Evolutionary conservation across 768 basidiomycete genomes (phyloP).

Genomic region (Collybiopsis confluens): DNA sequence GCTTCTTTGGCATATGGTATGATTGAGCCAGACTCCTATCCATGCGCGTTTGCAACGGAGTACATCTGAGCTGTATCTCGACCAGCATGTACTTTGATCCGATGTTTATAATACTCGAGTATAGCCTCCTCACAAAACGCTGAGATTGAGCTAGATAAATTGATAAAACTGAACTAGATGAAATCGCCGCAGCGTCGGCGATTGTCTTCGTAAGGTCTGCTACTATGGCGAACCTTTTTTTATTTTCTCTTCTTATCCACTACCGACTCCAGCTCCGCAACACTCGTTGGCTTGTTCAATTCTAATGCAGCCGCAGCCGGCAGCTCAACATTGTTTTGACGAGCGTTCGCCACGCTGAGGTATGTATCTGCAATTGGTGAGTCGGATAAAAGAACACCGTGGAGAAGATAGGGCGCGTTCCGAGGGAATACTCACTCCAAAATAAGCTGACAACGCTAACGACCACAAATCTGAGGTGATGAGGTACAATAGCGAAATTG

Average conservation of each 20-base stretch:
- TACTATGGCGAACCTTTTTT: not conserved
- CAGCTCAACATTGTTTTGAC: conserved; percentile 9
- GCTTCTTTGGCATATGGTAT: no score
- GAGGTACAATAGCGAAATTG: conserved; percentile 77
- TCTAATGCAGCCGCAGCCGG: no score
- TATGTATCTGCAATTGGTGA: conserved; percentile 44
- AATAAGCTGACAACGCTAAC: conserved; percentile 76
- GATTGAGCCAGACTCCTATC: no score
- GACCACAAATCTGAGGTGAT: conserved; percentile 69
- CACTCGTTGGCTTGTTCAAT: not conserved
- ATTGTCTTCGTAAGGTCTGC: no score
- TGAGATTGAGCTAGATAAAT: no score
- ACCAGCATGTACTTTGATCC: no score
- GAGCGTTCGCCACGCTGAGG: conserved; percentile 53
- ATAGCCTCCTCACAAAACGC: no score
- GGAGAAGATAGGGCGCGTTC: not conserved
- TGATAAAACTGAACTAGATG: no score
- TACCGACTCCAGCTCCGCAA: not conserved
- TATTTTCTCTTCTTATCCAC: not conserved
- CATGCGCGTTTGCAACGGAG: no score
- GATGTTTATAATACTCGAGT: no score
- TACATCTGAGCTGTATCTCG: no score
- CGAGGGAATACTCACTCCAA: conserved; percentile 60
- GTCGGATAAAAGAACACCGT: not conserved
- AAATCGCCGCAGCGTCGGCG: no score